Conservation (phyloP, 2,329 filamentous ascomycete species). For the Gnomoniopsis smithogilvyi region DNA sequence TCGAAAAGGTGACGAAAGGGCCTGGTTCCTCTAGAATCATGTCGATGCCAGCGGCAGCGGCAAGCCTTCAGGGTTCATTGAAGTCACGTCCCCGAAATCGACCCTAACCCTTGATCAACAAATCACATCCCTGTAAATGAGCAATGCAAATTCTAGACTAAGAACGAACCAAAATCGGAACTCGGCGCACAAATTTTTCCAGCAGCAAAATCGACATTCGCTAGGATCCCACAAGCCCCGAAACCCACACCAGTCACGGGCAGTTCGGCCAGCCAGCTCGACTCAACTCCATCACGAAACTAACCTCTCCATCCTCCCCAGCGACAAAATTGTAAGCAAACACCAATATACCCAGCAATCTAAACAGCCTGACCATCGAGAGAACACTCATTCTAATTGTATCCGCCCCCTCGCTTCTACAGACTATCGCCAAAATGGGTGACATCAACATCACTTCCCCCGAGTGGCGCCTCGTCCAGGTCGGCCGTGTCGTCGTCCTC, state of each 20-base stretch:
- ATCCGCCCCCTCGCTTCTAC: slow-evolving; percentile 26
- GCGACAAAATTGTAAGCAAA: slow-evolving; percentile 5
- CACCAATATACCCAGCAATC: background rate
- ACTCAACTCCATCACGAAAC: slow-evolving; percentile 5
- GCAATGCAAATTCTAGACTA: background rate
- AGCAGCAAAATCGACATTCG: background rate
- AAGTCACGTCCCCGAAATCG: background rate
- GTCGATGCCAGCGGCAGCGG: background rate
- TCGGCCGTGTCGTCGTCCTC: slow-evolving; percentile 95
- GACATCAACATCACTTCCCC: slow-evolving; percentile 78
- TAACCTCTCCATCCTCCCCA: slow-evolving; percentile 5
- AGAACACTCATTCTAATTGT: slow-evolving; percentile 21
- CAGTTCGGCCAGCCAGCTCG: background rate
- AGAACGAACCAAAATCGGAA: background rate
- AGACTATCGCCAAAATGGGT: slow-evolving; percentile 72
- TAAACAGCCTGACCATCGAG: background rate
- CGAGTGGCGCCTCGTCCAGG: slow-evolving; percentile 95
- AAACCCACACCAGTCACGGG: background rate
- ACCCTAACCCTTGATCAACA: background rate
- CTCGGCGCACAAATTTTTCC: slow-evolving; percentile 3
- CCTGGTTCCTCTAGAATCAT: no score
- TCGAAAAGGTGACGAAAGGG: no score
- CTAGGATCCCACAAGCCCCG: background rate
- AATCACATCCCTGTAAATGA: background rate
- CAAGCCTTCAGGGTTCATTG: background rate